Evolutionary conservation across 208 protist genomes (phyloP), one percentile per base, ranked within the genome.

Genomic region (Leptomonas pyrrhocoris): DNA sequence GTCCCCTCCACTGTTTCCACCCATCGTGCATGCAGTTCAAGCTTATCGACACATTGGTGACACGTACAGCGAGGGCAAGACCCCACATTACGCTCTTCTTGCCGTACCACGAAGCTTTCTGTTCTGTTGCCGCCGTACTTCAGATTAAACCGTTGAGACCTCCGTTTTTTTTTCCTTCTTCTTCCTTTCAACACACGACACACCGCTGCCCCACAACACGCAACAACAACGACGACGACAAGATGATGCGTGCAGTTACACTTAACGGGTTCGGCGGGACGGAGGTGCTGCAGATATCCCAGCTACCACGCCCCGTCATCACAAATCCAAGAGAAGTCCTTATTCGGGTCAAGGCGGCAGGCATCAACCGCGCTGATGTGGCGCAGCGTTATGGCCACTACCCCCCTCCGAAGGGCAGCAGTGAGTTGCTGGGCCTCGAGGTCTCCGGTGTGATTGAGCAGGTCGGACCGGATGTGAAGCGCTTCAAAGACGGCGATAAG

Each of bases 391-490:
- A 68, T 2, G 95, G 95, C 34, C 85, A 89, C 51, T 97, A 98
- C 73, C 92, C 90, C 21, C 83, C 94, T n/a, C 95, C 94, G 19
- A 73, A 74, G 34, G 93, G 92, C 27, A 76, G 63, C 28, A 87
- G 73, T 25, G 85, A 96, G 27, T 79, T 97, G 12, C 45, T 98
- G 30, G 96, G 95, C 19, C 77, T 98, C 2, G 96, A 98, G 82
- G 95, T 94, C 51, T 84, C 88, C 11, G 95, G 95, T 18, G 77
- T 97, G 11, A 85, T 96, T 18, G 82, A 84, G 51, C 63, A 88
- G 53, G 81, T 94, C 1, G 87, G 89, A 23, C 28, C 61, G 2
- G 70, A 83, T 13, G 87, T 94, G 28, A 88, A 70, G 59, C 54
- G 59, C 38, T 90, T 91, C 49, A 93, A 90, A 64, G 85, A 87